phyloP scores from a whole-genome alignment of 2,329 filamentous ascomycete genomes.

The Neofusicoccum umdonicola region DNA sequence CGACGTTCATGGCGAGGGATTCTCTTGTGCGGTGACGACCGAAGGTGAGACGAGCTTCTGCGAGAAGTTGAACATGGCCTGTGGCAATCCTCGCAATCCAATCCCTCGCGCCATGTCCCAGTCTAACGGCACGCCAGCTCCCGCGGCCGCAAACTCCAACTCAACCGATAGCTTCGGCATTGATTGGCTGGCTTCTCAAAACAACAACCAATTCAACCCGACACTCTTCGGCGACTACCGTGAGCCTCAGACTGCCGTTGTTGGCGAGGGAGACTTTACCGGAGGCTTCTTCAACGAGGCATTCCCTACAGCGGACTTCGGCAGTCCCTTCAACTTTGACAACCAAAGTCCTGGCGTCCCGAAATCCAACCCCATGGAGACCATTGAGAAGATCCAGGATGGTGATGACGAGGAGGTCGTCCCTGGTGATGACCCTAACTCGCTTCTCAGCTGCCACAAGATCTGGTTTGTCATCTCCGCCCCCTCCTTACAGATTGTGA shows the following conservation, averaged over 20 bases:
- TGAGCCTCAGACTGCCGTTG: conserved; percentile 79
- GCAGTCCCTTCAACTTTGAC: conserved; percentile 74
- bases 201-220: conserved; percentile 84
- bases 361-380: conserved; percentile 66
- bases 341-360: conserved; percentile 33
- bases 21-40: conserved; percentile 48
- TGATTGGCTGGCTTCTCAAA: conserved; percentile 76
- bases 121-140: conserved; percentile 42
- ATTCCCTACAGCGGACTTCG: conserved; percentile 73
- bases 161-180: conserved; percentile 50
- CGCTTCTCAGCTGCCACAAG: conserved; percentile 80
- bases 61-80: conserved; percentile 57
- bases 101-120: conserved; percentile 49
- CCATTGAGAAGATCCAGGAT: conserved; percentile 74
- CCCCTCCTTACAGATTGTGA: background rate
- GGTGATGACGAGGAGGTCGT: conserved; percentile 66
- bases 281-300: conserved; percentile 74
- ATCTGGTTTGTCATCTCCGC: conserved; percentile 71
- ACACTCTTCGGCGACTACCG: conserved; percentile 89
- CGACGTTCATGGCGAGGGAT: conserved; percentile 47
- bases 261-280: conserved; percentile 64
- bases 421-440: conserved; percentile 57
- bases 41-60: conserved; percentile 55
- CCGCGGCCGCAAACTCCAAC: conserved; percentile 30
- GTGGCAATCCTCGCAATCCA: conserved; percentile 53